A percentile compares a stretch with the other conserved stretches of the same genome.
These are phyloP conservation scores for Claviceps purpurea DNA, from an alignment of 2,329 filamentous ascomycete species.

Conservation along the genomic window DNA sequence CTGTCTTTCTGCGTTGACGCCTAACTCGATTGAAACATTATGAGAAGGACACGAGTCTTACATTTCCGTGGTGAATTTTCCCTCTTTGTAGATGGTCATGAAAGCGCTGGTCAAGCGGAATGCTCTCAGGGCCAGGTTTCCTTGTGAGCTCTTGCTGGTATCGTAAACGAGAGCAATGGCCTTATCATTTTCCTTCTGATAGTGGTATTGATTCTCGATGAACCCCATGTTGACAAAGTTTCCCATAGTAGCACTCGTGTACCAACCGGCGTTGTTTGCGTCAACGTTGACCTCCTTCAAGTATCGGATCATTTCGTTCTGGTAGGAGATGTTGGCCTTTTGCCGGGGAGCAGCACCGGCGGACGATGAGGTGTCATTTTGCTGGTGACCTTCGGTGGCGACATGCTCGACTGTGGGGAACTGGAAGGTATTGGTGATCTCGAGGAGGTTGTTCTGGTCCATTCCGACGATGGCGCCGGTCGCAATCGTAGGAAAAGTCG, in stretches of 20 bases:
- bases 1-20: not conserved
- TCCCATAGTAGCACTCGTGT: constrained; percentile 96
- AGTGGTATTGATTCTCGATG: constrained; percentile 95
- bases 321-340: constrained; percentile 79
- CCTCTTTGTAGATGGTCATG: constrained; percentile 87
- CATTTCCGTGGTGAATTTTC: constrained; percentile 94
- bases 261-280: constrained; percentile 96
- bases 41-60: constrained; percentile 29
- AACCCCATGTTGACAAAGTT: constrained; percentile 93
- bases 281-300: constrained; percentile 96
- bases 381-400: constrained; percentile 51
- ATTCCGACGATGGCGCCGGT: constrained; percentile 89
- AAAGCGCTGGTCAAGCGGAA: constrained; percentile 83
- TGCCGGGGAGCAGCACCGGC: constrained; percentile 83
- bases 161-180: constrained; percentile 88
- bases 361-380: constrained; percentile 59
- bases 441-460: constrained; percentile 67
- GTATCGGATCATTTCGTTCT: constrained; percentile 94
- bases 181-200: constrained; percentile 88
- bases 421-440: constrained; percentile 90
- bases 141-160: constrained; percentile 87
- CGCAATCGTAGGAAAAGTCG: constrained; percentile 74
- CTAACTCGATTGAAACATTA: not conserved
- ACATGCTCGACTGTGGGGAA: constrained; percentile 74
- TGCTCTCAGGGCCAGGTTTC: constrained; percentile 75